Conservation (phyloP, 108 stramenopile species). For the Nitzschia palea region DNA sequence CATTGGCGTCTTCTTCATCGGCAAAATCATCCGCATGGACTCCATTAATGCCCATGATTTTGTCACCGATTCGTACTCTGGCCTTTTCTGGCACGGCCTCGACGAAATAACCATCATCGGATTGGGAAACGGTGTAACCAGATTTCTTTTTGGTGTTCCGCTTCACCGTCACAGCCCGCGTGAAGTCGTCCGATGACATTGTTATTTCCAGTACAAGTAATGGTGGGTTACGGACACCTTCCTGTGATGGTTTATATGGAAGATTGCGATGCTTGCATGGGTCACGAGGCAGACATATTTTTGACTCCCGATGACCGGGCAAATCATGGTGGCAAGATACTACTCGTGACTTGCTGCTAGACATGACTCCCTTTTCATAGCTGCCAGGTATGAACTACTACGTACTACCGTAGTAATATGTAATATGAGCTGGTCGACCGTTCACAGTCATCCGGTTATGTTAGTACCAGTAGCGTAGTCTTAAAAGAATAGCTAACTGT, state of each 20-base stretch:
- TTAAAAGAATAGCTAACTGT: too few species aligned
- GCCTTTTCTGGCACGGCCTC: constrained; percentile 25
- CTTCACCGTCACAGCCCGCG: constrained; percentile 21
- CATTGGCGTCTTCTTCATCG: constrained; percentile 38
- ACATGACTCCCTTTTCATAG: too few species aligned
- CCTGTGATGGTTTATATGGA: background rate
- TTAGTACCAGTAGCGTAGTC: too few species aligned
- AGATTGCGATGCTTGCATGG: background rate
- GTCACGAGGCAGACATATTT: too few species aligned
- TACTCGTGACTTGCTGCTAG: too few species aligned
- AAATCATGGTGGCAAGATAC: too few species aligned
- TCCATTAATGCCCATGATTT: constrained; percentile 33
- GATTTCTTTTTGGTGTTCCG: constrained; percentile 45
- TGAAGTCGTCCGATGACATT: constrained; percentile 32
- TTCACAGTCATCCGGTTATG: too few species aligned
- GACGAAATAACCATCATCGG: constrained; percentile 25
- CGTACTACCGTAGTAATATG: too few species aligned
- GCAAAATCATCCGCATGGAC: constrained; percentile 31
- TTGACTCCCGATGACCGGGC: too few species aligned
- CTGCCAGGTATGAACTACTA: too few species aligned
- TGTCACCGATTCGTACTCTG: constrained; percentile 27
- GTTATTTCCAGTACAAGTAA: background rate
- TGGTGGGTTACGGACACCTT: background rate
- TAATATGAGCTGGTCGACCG: too few species aligned
- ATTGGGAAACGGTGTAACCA: constrained; percentile 24